phyloP scores from a whole-genome alignment of 2,329 filamentous ascomycete genomes.

The Mycosphaerella arachidis region DNA sequence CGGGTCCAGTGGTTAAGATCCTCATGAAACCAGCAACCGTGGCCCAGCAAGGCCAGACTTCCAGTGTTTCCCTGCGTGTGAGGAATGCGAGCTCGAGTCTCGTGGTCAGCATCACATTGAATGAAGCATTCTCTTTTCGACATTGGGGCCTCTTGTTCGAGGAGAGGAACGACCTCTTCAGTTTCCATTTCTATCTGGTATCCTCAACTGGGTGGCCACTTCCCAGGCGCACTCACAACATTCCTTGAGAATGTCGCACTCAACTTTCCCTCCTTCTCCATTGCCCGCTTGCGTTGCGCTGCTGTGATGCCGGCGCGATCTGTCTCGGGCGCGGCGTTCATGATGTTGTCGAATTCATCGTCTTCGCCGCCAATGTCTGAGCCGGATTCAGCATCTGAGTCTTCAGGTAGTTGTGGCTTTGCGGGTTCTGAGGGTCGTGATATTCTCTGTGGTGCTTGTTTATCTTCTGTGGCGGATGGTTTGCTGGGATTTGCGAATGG shows the following conservation, averaged over 20 bases:
- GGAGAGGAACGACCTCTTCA: too few relatives aligned
- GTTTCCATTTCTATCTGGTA: neutral
- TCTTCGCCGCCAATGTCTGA: conserved; percentile 65
- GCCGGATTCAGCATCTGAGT: conserved; percentile 66
- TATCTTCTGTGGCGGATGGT: conserved; percentile 41
- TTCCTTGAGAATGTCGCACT: conserved; percentile 49
- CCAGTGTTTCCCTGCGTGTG: neutral
- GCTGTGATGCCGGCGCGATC: conserved; percentile 72
- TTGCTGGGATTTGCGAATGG: conserved; percentile 62
- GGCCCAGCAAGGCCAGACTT: too few relatives aligned
- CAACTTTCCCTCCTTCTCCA: conserved; percentile 41
- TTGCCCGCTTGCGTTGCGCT: conserved; percentile 53
- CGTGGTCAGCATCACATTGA: neutral
- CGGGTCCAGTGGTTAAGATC: neutral
- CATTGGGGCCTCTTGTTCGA: neutral
- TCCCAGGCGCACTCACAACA: conserved; percentile 46
- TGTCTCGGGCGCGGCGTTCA: conserved; percentile 83
- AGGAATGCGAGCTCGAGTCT: neutral
- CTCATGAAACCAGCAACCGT: neutral
- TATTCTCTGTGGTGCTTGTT: conserved; percentile 59
- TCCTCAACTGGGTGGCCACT: conserved; percentile 31
- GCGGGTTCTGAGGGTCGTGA: conserved; percentile 50
- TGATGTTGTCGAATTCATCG: conserved; percentile 86
- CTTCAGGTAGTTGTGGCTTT: conserved; percentile 32
- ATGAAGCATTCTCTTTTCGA: neutral